Base-by-base conservation (phyloP, 768 basidiomycete species). In the Boletus subparvulus region DNA sequence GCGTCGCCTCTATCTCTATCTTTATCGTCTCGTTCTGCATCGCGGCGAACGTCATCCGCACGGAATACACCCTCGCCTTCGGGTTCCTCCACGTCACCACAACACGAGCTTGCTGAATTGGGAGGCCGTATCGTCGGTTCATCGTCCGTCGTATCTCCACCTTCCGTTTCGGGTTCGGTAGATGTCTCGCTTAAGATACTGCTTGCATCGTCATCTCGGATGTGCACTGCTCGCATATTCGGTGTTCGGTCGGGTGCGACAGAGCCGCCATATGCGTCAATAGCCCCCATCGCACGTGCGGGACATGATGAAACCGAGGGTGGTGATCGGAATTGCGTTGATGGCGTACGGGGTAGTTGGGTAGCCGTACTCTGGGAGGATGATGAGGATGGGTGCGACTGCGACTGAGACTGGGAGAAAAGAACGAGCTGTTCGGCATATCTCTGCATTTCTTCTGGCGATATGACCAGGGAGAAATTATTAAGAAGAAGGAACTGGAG, bases 401-500 rank as follows among this genome's bases (percentile, higher is more conserved):
- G 75, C 0, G 85, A 81, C 33, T 59, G 70, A 32, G 78, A 70
- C 51, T 77, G 75, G 6, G 86, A 85, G 64, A 88, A 93, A 36
- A 84, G 72, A 50, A 96, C 79, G 50, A 99, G 83, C 61, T 94
- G 88, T 65, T 94, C 91, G 3, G 94, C 94, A 71, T 98, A 99
- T 51, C 85, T 83, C 72, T 97, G 93, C 90, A 98, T 94, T 73
- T 98, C 96, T 17, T 89, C 85, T 10, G 83, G 78, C 2, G 89
- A 85, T 65, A 99, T 92, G 64, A 90, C 88, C 50, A 99, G 81
- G 16, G 85, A 78, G 68, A 99, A 99, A 75, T 98, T 92, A 73
- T 98, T 99, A 9, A 98, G 82, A 7, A 98, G 87, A 6, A 98
- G 80, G 70, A 99, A 99, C 62, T 98, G 97, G 2, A 99, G 86